Conservation (phyloP, 192 early-diverging fungal genomes). For the Phycomyces nitens region DNA sequence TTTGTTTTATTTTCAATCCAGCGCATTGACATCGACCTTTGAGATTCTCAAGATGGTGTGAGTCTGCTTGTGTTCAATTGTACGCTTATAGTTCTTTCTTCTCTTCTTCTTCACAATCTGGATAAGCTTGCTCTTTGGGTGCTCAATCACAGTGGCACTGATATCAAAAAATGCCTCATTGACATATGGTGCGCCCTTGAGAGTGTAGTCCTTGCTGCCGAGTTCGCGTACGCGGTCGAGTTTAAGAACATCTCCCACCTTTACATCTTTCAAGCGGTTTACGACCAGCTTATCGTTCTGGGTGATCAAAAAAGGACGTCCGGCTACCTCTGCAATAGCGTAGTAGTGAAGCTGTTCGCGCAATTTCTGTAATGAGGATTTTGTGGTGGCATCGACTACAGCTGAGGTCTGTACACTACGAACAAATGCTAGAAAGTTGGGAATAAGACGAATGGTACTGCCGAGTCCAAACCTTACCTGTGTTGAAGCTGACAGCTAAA, state of each 20-base stretch:
- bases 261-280: conserved; percentile 77
- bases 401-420: conserved; percentile 17
- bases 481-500: not conserved
- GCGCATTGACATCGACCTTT: conserved; percentile 51
- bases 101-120: conserved; percentile 77
- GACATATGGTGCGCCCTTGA: conserved; percentile 85
- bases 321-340: conserved; percentile 85
- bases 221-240: conserved; percentile 87
- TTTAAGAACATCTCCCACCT: conserved; percentile 82
- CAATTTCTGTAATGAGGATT: conserved; percentile 33
- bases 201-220: conserved; percentile 75
- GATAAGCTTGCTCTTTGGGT: conserved; percentile 72
- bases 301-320: conserved; percentile 83
- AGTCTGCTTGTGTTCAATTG: conserved; percentile 64
- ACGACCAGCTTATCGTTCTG: conserved; percentile 86
- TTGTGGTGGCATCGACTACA: conserved; percentile 3
- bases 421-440: conserved; percentile 2
- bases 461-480: not conserved
- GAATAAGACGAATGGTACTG: not conserved
- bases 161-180: conserved; percentile 68
- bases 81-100: conserved; percentile 71
- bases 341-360: conserved; percentile 70
- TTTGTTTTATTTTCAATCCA: not conserved
- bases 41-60: conserved; percentile 74
- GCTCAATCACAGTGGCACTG: conserved; percentile 86